phyloP scores from a whole-genome alignment of 2,329 filamentous ascomycete species.

The Fusarium sororula region DNA sequence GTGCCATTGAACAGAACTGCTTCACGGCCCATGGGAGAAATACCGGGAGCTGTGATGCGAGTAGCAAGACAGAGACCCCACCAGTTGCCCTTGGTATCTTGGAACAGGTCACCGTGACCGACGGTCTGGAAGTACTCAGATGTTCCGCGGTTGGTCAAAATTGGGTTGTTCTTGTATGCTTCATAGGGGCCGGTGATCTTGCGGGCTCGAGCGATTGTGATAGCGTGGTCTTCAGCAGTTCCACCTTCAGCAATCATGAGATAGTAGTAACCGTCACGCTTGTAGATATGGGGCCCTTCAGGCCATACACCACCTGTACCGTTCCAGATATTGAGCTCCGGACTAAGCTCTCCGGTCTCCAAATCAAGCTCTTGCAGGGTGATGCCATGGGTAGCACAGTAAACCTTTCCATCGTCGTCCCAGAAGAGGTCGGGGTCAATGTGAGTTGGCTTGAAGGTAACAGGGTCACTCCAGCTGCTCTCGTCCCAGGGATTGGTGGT shows the following conservation, averaged over 20 bases:
- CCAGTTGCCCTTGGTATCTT: conserved; percentile 53
- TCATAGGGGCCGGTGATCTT: conserved; percentile 51
- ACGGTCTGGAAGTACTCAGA: conserved; percentile 45
- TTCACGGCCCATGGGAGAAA: conserved; percentile 58
- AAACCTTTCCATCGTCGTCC: conserved; percentile 64
- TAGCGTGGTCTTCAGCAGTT: conserved; percentile 50
- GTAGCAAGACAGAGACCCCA: conserved; percentile 55
- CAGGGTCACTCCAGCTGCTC: conserved; percentile 39
- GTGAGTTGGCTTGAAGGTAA: conserved; percentile 34
- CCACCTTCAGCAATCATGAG: conserved; percentile 58
- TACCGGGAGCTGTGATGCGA: conserved; percentile 18
- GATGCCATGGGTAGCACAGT: conserved; percentile 53
- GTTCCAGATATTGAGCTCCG: conserved; percentile 56
- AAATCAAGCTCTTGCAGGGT: conserved; percentile 35
- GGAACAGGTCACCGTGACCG: conserved; percentile 47
- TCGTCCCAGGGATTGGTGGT: conserved; percentile 34
- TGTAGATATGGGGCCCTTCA: conserved; percentile 63
- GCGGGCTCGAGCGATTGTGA: conserved; percentile 48
- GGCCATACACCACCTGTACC: conserved; percentile 55
- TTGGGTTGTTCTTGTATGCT: conserved; percentile 48
- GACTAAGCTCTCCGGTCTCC: not conserved
- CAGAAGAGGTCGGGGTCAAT: conserved; percentile 61
- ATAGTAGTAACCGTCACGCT: conserved; percentile 53
- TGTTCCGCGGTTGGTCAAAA: conserved; percentile 47
- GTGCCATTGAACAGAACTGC: conserved; percentile 56